A percentile compares a stretch with the other conserved stretches of the same genome.
Evolutionary conservation across 1,284 basidiomycete species (phyloP).

Genomic region (Polyporus tsugae): DNA sequence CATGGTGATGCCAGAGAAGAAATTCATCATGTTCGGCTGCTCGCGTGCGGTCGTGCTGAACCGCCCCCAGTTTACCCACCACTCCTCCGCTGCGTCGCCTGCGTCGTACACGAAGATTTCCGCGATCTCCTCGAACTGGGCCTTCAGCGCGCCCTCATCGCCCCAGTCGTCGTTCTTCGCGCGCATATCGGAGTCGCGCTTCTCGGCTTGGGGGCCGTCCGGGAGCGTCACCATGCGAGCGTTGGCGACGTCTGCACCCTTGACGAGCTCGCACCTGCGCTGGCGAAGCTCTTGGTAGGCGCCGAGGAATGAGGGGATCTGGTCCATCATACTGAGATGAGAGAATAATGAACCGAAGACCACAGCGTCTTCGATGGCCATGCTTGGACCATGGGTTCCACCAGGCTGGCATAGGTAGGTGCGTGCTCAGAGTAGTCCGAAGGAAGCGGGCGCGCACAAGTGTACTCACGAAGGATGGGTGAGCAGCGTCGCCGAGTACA

Average conservation of each 20-base stretch:
- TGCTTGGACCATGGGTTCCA: conserved; percentile 49
- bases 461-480: conserved; percentile 52
- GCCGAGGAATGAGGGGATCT: conserved; percentile 51
- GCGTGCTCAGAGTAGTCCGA: background rate
- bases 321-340: conserved; percentile 46
- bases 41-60: conserved; percentile 31
- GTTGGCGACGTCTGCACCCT: conserved; percentile 46
- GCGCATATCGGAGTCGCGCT: conserved; percentile 46
- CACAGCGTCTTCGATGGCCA: conserved; percentile 52
- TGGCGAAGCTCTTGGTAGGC: conserved; percentile 56
- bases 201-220: conserved; percentile 48
- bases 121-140: conserved; percentile 40
- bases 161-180: conserved; percentile 33
- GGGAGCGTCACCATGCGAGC: conserved; percentile 46
- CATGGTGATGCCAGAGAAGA: conserved; percentile 9
- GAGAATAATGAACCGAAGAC: conserved; percentile 56
- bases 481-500: conserved; percentile 58
- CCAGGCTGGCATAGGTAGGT: conserved; percentile 36
- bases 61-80: conserved; percentile 48
- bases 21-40: conserved; percentile 2
- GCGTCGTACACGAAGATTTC: conserved; percentile 45
- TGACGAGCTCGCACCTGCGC: conserved; percentile 46
- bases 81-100: conserved; percentile 46
- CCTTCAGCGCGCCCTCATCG: conserved; percentile 39
- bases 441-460: background rate